phyloP scores from a whole-genome alignment of 306 rosid species.

The Glycine soja region DNA sequence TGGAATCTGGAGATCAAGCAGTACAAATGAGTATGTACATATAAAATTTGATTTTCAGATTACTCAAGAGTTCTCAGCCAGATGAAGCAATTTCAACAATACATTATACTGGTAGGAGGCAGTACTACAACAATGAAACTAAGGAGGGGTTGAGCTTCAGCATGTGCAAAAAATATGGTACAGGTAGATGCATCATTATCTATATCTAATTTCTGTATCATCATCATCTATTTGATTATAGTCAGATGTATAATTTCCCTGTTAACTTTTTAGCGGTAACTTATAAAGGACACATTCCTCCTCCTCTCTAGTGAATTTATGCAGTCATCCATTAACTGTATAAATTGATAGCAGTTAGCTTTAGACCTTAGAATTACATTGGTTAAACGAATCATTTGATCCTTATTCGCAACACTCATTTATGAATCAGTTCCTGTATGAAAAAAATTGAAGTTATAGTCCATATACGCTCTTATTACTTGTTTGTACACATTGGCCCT shows the following conservation, averaged over 20 bases:
- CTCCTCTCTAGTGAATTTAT: not conserved
- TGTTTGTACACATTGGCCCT: too few species aligned
- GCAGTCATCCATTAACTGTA: not conserved
- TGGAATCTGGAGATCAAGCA: slow-evolving; percentile 60
- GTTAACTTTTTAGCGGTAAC: not conserved
- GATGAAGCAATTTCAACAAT: slow-evolving; percentile 50
- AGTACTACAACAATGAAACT: slow-evolving; percentile 49
- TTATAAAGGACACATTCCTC: not conserved
- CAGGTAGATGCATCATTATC: slow-evolving; percentile 54
- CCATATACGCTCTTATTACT: too few species aligned
- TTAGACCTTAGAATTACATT: not conserved
- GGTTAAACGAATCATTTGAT: not conserved
- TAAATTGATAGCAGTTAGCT: slow-evolving; percentile 21
- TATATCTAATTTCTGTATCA: not conserved
- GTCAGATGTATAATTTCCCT: too few species aligned
- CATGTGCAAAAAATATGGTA: slow-evolving; percentile 71
- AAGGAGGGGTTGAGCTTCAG: slow-evolving; percentile 67
- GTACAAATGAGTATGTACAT: slow-evolving; percentile 51
- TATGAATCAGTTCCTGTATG: too few species aligned
- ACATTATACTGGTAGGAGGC: slow-evolving; percentile 51
- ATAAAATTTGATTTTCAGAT: slow-evolving; percentile 73
- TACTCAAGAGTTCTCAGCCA: slow-evolving; percentile 43
- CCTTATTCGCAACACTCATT: not conserved
- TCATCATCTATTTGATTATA: too few species aligned
- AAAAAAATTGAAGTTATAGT: too few species aligned